Evolutionary conservation across 2,329 filamentous ascomycete species (phyloP).

Genomic region (Periconia macrospinosa): DNA sequence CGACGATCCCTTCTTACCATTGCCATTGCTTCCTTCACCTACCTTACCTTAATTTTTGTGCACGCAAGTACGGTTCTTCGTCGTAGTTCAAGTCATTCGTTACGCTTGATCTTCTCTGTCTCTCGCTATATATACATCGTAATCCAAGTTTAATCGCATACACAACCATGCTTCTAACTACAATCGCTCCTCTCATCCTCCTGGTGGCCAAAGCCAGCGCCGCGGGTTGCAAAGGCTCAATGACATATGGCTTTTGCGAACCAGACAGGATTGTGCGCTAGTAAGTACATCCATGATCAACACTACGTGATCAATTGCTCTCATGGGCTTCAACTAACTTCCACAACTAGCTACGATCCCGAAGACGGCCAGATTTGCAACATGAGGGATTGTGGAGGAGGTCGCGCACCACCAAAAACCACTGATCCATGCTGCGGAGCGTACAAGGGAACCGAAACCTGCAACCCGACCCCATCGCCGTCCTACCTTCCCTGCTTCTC

Average conservation of each 20-base stretch:
- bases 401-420: constrained; percentile 65
- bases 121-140: background rate
- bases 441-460: constrained; percentile 56
- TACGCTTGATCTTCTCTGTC: background rate
- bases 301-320: background rate
- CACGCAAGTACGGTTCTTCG: background rate
- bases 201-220: background rate
- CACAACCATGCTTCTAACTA: background rate
- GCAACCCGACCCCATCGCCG: constrained; percentile 7
- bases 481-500: constrained; percentile 51
- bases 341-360: constrained; percentile 53
- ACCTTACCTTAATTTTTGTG: background rate
- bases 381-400: constrained; percentile 68
- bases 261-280: background rate
- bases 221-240: background rate
- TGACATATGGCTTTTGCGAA: background rate
- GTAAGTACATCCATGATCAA: background rate
- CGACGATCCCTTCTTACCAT: background rate
- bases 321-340: background rate
- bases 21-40: background rate
- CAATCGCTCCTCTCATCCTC: background rate
- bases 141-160: background rate
- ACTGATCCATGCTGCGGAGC: constrained; percentile 62
- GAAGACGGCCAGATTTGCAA: constrained; percentile 66
- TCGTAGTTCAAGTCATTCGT: background rate